phyloP scores from a whole-genome alignment of 2,329 filamentous ascomycete species.

The Nothopassalora personata region DNA sequence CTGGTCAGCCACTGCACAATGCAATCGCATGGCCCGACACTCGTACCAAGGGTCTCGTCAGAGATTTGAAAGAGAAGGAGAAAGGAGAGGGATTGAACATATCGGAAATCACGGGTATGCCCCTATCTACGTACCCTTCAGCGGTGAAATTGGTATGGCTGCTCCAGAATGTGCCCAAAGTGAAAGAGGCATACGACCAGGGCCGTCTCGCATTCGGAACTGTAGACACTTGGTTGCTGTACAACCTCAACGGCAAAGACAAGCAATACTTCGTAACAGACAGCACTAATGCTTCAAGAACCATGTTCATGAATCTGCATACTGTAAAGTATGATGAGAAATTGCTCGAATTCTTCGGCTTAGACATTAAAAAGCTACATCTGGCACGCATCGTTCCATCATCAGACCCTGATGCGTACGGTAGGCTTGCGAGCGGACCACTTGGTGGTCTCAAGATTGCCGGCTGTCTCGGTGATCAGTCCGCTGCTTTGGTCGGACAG shows the following conservation, averaged over 20 bases:
- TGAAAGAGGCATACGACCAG: slow-evolving; percentile 69
- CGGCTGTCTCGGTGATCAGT: slow-evolving; percentile 84
- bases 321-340: slow-evolving; percentile 74
- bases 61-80: slow-evolving; percentile 64
- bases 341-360: slow-evolving; percentile 73
- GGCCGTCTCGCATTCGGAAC: slow-evolving; percentile 83
- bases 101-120: slow-evolving; percentile 65
- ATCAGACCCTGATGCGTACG: slow-evolving; percentile 68
- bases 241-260: slow-evolving; percentile 68
- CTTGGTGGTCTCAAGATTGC: slow-evolving; percentile 68
- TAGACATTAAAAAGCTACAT: slow-evolving; percentile 65
- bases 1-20: slow-evolving; percentile 74
- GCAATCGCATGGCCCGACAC: slow-evolving; percentile 91
- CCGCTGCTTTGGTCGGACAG: slow-evolving; percentile 70
- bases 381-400: slow-evolving; percentile 79
- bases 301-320: slow-evolving; percentile 89
- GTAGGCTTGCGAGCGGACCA: slow-evolving; percentile 58
- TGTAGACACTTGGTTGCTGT: slow-evolving; percentile 82
- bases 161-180: slow-evolving; percentile 63
- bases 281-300: slow-evolving; percentile 79
- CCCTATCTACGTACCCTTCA: slow-evolving; percentile 82
- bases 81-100: slow-evolving; percentile 61
- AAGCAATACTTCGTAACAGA: slow-evolving; percentile 74
- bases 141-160: slow-evolving; percentile 86
- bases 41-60: slow-evolving; percentile 67